phyloP scores from a whole-genome alignment of 2,329 filamentous ascomycete species.

The Trichoderma koningii region DNA sequence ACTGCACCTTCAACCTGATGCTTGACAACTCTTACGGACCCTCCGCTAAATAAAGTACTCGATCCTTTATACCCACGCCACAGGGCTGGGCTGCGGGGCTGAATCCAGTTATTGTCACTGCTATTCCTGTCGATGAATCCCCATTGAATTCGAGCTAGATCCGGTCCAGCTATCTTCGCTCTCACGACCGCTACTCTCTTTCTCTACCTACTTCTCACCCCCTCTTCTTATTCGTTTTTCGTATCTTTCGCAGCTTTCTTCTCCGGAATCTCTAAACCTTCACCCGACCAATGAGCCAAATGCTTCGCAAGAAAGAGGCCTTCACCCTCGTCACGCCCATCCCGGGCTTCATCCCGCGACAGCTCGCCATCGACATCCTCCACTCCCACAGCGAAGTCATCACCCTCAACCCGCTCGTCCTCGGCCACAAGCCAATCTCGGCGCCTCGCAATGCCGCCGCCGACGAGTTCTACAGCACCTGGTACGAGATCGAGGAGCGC shows the following conservation, averaged over 20 bases:
- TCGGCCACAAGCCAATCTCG: conserved; percentile 63
- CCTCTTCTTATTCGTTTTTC: not conserved
- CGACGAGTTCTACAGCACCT: conserved; percentile 72
- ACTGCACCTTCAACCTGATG: too few species aligned
- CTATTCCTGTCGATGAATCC: not conserved
- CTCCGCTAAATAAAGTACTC: conserved; percentile 22
- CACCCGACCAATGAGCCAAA: conserved; percentile 36
- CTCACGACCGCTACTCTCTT: too few species aligned
- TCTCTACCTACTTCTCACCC: not conserved
- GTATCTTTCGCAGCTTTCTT: not conserved
- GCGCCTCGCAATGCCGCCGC: conserved; percentile 67
- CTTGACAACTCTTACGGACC: not conserved
- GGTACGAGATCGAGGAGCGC: conserved; percentile 72
- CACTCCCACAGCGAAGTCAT: conserved; percentile 72
- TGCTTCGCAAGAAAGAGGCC: conserved; percentile 64
- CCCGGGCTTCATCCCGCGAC: conserved; percentile 68
- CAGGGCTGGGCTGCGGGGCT: conserved; percentile 19
- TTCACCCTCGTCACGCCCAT: conserved; percentile 72
- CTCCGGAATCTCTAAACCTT: not conserved
- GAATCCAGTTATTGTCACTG: conserved; percentile 13
- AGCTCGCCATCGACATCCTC: conserved; percentile 71
- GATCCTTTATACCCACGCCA: conserved; percentile 9
- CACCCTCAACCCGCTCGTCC: conserved; percentile 68
- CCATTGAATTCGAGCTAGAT: not conserved
- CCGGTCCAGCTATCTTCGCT: too few species aligned